Evolutionary conservation across 2,329 filamentous ascomycete species (phyloP).

Genomic region (Colletotrichum musicola): DNA sequence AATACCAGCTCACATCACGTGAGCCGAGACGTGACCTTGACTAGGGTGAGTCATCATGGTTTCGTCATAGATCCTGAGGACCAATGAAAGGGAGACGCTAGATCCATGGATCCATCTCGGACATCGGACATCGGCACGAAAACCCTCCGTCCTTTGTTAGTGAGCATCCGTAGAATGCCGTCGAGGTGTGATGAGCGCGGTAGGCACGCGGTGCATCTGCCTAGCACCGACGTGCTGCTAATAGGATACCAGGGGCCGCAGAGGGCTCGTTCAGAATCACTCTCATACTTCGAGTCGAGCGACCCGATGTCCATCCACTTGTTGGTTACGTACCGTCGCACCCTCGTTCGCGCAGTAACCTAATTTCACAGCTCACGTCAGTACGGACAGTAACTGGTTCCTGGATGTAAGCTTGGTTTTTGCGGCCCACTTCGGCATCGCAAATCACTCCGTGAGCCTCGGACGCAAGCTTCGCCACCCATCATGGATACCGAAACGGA

Average conservation of each 20-base stretch:
- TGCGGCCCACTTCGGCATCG: conserved; percentile 29
- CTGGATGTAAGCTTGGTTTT: conserved; percentile 10
- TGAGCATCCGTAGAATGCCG: background rate
- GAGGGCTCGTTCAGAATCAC: background rate
- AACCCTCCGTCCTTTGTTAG: conserved; percentile 39
- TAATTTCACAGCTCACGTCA: background rate
- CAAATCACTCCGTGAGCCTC: conserved; percentile 3
- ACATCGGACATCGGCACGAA: conserved; percentile 45
- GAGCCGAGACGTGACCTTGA: background rate
- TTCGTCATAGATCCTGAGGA: conserved; percentile 15
- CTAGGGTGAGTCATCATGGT: conserved; percentile 13
- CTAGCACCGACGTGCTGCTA: background rate
- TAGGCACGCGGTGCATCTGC: conserved; percentile 11
- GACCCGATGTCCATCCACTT: background rate
- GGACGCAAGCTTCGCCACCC: conserved; percentile 16
- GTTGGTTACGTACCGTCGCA: conserved; percentile 13
- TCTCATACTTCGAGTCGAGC: background rate
- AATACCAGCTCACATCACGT: conserved; percentile 8
- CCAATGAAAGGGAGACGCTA: conserved; percentile 7
- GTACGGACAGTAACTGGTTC: too few species aligned
- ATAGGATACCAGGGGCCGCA: background rate
- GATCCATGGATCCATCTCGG: conserved; percentile 26
- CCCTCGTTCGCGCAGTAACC: background rate
- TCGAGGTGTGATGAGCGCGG: background rate
- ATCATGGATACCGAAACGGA: conserved; percentile 40